Percentiles rank a stretch among this genome's conserved stretches.
These are phyloP conservation scores for Gypsophila paniculata DNA, from an alignment of 179 eudicot genomes.

Conservation along the genomic window DNA sequence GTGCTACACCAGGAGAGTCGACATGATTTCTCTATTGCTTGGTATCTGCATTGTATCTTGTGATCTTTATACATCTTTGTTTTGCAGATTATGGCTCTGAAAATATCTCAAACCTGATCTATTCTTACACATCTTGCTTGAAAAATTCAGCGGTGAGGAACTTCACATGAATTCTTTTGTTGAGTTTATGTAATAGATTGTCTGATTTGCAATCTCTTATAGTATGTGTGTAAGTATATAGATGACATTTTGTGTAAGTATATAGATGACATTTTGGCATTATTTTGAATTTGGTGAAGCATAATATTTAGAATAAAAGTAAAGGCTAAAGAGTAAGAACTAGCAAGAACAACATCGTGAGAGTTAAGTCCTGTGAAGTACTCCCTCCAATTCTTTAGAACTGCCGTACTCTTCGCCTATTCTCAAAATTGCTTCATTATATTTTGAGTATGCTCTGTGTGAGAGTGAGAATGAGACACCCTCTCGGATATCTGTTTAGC, in stretches of 20 bases:
- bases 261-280: neutral
- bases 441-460: too few relatives aligned
- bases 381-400: too few relatives aligned
- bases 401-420: too few relatives aligned
- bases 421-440: too few relatives aligned
- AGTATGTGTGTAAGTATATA: neutral
- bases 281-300: neutral
- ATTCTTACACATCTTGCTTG: conserved; percentile 51
- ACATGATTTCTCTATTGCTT: neutral
- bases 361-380: neutral
- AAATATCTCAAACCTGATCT: conserved; percentile 54
- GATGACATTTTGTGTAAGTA: too few relatives aligned
- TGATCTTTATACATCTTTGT: conserved; percentile 13
- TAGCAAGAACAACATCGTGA: neutral
- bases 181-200: conserved; percentile 22
- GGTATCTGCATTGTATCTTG: conserved; percentile 15
- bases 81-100: conserved; percentile 54
- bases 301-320: neutral
- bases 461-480: too few relatives aligned
- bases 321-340: neutral
- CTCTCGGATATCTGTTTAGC: too few relatives aligned
- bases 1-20: neutral
- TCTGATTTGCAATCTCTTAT: neutral
- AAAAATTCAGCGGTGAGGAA: conserved; percentile 76
- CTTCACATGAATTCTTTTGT: conserved; percentile 49